Evolutionary conservation across 495 filamentous ascomycete species (phyloP).

Genomic region (Hypoxylon intermedium): DNA sequence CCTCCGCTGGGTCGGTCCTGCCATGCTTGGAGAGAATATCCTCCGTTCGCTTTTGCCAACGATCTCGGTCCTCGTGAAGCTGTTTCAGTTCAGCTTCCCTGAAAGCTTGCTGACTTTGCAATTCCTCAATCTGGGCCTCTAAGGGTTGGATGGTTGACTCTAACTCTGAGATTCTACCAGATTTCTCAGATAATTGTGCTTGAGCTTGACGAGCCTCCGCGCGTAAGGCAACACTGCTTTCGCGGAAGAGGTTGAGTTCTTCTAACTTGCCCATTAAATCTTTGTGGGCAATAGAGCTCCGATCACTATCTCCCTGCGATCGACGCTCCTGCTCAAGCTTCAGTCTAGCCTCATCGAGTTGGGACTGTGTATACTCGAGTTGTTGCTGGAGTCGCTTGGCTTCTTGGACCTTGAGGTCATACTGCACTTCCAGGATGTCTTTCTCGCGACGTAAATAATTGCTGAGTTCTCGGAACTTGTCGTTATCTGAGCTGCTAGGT

Average conservation of each 20-base stretch:
- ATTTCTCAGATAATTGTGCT: constrained; percentile 74
- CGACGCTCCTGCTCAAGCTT: constrained; percentile 88
- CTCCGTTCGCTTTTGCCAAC: constrained; percentile 90
- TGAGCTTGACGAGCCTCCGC: constrained; percentile 82
- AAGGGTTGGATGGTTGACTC: constrained; percentile 80
- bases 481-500: constrained; percentile 48
- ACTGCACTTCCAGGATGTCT: constrained; percentile 95
- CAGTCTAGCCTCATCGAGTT: constrained; percentile 84
- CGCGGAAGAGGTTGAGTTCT: constrained; percentile 91
- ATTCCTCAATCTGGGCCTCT: constrained; percentile 74
- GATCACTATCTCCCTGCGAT: constrained; percentile 72
- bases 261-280: constrained; percentile 92
- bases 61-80: constrained; percentile 84
- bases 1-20: constrained; percentile 88
- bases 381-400: constrained; percentile 86
- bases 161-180: constrained; percentile 74
- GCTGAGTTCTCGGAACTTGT: constrained; percentile 84
- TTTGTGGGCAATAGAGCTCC: constrained; percentile 76
- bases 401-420: constrained; percentile 85
- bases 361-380: constrained; percentile 80
- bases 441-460: constrained; percentile 93
- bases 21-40: constrained; percentile 96
- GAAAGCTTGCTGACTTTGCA: constrained; percentile 78
- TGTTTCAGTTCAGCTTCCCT: constrained; percentile 86
- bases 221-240: constrained; percentile 87